Percentiles rank a stretch among this genome's conserved stretches.
Evolutionary conservation across 2,329 filamentous ascomycete genomes (phyloP).

Genomic region (Akanthomyces lecanii): DNA sequence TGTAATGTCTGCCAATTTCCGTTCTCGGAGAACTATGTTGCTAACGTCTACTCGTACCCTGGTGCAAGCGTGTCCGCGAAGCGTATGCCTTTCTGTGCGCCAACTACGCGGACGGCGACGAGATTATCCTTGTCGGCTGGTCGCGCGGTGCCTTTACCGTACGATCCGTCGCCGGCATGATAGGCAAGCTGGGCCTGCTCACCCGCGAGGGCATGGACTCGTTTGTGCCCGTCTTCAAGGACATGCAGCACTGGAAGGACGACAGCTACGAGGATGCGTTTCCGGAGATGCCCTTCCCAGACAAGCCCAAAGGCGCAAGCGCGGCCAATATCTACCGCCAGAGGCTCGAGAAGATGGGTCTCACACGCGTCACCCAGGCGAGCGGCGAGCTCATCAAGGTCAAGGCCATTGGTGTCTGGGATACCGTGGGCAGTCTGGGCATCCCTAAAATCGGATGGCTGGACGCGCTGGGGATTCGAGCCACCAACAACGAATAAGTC

Average conservation of each 20-base stretch:
- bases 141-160: conserved; percentile 57
- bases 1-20: conserved; percentile 14
- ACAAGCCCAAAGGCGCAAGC: conserved; percentile 44
- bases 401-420: conserved; percentile 45
- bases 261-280: conserved; percentile 43
- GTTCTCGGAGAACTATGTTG: not conserved
- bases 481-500: conserved; percentile 45
- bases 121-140: conserved; percentile 54
- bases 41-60: conserved; percentile 12
- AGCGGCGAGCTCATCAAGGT: conserved; percentile 41
- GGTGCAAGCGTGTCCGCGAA: conserved; percentile 52
- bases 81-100: conserved; percentile 59
- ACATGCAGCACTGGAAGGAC: conserved; percentile 51
- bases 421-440: conserved; percentile 41
- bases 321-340: conserved; percentile 41
- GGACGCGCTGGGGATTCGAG: conserved; percentile 42
- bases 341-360: conserved; percentile 39
- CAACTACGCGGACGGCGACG: conserved; percentile 56
- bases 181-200: conserved; percentile 47
- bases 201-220: conserved; percentile 49
- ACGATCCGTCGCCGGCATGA: conserved; percentile 52
- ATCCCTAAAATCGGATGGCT: conserved; percentile 45
- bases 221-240: conserved; percentile 54
- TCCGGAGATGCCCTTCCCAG: conserved; percentile 41
- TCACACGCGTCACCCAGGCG: conserved; percentile 37